Conservation (phyloP, 129 eudicot species). For the Pittosporum tobira region DNA sequence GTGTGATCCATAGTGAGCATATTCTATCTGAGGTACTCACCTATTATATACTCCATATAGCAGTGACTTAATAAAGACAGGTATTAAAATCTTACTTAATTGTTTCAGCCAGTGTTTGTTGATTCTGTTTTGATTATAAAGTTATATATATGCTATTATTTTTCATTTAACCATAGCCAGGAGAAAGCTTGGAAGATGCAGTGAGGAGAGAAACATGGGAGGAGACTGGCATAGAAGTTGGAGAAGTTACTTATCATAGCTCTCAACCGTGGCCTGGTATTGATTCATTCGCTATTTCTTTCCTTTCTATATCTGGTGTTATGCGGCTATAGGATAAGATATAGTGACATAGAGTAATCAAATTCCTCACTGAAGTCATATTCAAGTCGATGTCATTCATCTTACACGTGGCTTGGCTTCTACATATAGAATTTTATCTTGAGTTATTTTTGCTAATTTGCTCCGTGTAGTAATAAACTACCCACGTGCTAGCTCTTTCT, state of each 20-base stretch:
- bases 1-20: not conserved
- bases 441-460: too few species aligned
- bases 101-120: not conserved
- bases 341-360: too few species aligned
- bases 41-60: not conserved
- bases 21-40: not conserved
- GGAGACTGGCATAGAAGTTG: slow-evolving; percentile 88
- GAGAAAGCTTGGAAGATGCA: slow-evolving; percentile 96
- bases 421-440: too few species aligned
- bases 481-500: too few species aligned
- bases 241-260: slow-evolving; percentile 80
- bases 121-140: not conserved
- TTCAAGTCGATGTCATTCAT: too few species aligned
- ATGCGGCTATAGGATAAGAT: not conserved
- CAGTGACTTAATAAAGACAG: not conserved
- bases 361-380: too few species aligned
- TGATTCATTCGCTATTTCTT: slow-evolving; percentile 2
- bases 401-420: too few species aligned
- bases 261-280: slow-evolving; percentile 99
- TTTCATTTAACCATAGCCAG: slow-evolving; percentile 42
- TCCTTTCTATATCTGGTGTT: not conserved
- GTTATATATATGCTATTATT: not conserved
- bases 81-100: not conserved
- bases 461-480: too few species aligned
- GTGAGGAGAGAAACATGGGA: slow-evolving; percentile 98